These are phyloP conservation scores for Emericellopsis terricola DNA, from an alignment of 495 filamentous ascomycete species.

Conservation along the genomic window DNA sequence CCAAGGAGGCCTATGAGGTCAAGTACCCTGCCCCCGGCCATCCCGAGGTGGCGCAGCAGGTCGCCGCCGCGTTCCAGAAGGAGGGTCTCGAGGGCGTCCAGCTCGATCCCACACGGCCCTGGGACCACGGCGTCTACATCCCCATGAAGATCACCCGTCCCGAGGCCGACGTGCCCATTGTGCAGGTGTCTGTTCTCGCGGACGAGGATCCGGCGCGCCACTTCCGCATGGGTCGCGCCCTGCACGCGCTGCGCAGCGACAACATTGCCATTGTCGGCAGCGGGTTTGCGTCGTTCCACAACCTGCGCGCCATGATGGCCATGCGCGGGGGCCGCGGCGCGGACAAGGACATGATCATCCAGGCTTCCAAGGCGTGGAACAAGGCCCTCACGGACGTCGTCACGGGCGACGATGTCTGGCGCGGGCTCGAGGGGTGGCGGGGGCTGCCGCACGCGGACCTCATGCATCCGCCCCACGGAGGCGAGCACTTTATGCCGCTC, in stretches of 20 bases:
- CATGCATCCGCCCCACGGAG: conserved; percentile 39
- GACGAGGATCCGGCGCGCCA: conserved; percentile 42
- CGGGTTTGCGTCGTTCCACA: conserved; percentile 53
- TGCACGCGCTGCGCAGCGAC: conserved; percentile 40
- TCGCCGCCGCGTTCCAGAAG: conserved; percentile 9
- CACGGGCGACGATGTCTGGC: conserved; percentile 23
- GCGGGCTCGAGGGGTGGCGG: conserved; percentile 29
- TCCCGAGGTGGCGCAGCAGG: conserved; percentile 17
- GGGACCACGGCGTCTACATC: conserved; percentile 23
- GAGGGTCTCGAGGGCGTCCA: conserved; percentile 6
- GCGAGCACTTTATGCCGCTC: conserved; percentile 53
- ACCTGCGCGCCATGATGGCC: conserved; percentile 34
- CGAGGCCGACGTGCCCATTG: conserved; percentile 38
- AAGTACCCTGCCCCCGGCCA: conserved; percentile 21
- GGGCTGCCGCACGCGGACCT: conserved; percentile 38
- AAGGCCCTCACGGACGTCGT: conserved; percentile 44
- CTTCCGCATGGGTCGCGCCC: conserved; percentile 42
- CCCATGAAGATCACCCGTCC: conserved; percentile 8
- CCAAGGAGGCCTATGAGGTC: conserved; percentile 16
- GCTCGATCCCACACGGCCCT: conserved; percentile 12
- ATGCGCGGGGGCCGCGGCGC: conserved; percentile 9
- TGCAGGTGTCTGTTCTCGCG: conserved; percentile 49
- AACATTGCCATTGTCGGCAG: conserved; percentile 47
- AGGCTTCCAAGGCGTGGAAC: conserved; percentile 28
- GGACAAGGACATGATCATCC: conserved; percentile 17